Conservation (phyloP, 208 protist species). For the Trichomonas tenax region DNA sequence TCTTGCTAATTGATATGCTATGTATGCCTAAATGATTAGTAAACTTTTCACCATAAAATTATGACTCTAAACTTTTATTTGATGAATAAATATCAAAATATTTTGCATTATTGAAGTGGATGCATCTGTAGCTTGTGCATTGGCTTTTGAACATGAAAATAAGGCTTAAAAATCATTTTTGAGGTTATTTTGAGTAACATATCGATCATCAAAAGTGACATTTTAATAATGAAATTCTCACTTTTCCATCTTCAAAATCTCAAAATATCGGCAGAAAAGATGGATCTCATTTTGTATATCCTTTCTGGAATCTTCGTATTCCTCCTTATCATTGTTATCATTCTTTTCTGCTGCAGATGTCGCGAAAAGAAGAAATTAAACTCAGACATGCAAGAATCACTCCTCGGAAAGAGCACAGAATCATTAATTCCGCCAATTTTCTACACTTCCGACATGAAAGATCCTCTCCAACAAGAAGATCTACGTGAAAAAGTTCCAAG, state of each 20-base stretch:
- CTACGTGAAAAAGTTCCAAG: neutral
- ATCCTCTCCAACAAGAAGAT: constrained; percentile 3
- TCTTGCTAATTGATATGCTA: too few relatives aligned
- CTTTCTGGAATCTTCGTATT: neutral
- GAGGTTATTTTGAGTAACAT: too few relatives aligned
- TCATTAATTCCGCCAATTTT: neutral
- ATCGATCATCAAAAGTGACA: too few relatives aligned
- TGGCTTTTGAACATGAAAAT: too few relatives aligned
- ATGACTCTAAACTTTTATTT: too few relatives aligned
- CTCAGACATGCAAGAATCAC: neutral
- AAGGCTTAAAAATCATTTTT: too few relatives aligned
- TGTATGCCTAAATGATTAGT: too few relatives aligned
- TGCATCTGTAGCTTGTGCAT: too few relatives aligned
- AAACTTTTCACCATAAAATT: too few relatives aligned
- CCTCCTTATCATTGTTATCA: neutral
- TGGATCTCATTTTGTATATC: neutral
- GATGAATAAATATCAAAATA: too few relatives aligned
- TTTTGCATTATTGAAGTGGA: too few relatives aligned
- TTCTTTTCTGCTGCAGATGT: neutral
- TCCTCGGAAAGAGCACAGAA: neutral
- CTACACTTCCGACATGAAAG: neutral
- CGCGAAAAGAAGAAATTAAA: neutral
- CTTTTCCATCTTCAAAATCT: neutral
- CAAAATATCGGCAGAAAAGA: neutral
- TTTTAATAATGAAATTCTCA: neutral